Evolutionary conservation across 768 basidiomycete genomes (phyloP).

Genomic region (Macrocybe gigantea): DNA sequence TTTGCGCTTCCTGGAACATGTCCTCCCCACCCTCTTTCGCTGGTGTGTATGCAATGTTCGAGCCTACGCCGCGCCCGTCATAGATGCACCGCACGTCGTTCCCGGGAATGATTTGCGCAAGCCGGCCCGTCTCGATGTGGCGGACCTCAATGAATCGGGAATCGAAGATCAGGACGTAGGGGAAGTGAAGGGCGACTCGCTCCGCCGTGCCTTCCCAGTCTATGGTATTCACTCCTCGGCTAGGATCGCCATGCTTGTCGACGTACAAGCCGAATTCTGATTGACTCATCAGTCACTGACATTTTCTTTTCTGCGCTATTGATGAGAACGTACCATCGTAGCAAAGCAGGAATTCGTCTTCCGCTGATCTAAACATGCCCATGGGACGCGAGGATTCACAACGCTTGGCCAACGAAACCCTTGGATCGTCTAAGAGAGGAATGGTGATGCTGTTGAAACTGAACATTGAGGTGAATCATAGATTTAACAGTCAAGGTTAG

Average conservation of each 20-base stretch:
- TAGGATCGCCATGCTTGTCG: constrained; percentile 88
- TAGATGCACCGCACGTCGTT: constrained; percentile 84
- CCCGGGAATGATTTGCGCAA: constrained; percentile 82
- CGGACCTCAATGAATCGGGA: constrained; percentile 90
- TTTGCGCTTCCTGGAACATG: constrained; percentile 68
- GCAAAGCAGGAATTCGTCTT: constrained; percentile 90
- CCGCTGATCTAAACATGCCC: constrained; percentile 91
- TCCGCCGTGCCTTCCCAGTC: constrained; percentile 97
- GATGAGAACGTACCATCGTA: constrained; percentile 74
- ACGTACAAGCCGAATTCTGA: constrained; percentile 93
- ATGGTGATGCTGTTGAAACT: constrained; percentile 89
- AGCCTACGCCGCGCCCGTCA: constrained; percentile 66
- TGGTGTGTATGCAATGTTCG: constrained; percentile 63
- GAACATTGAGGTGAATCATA: background rate
- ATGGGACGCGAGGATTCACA: constrained; percentile 84
- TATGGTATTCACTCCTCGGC: constrained; percentile 65
- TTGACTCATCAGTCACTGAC: constrained; percentile 3
- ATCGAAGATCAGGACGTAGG: constrained; percentile 88
- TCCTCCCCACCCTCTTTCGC: constrained; percentile 58
- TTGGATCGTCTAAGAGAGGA: constrained; percentile 70
- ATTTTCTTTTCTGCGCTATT: background rate
- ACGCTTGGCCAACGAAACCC: constrained; percentile 68
- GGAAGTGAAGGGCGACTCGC: constrained; percentile 84
- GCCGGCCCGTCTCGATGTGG: constrained; percentile 74
- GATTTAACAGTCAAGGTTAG: background rate